phyloP scores from a whole-genome alignment of 495 filamentous ascomycete genomes.

The Staphylotrichum longicolle region DNA sequence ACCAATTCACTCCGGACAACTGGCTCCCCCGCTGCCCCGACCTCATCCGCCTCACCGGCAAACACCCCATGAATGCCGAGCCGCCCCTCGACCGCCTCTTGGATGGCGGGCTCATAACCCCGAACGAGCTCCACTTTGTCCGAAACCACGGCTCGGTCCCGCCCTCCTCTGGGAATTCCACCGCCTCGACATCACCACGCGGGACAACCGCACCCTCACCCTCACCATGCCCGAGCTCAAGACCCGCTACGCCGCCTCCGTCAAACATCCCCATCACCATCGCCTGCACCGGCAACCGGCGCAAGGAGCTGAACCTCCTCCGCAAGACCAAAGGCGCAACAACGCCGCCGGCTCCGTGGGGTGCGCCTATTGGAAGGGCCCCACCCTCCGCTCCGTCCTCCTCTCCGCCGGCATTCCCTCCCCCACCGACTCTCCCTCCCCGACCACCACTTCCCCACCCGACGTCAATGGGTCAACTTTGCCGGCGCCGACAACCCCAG shows the following conservation, averaged over 20 bases:
- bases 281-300: constrained; percentile 23
- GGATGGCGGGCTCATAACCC: constrained; percentile 21
- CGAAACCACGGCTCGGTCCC: constrained; percentile 25
- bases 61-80: constrained; percentile 24
- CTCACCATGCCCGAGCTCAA: constrained; percentile 22
- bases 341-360: constrained; percentile 21
- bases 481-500: constrained; percentile 20
- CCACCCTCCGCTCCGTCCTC: constrained; percentile 15
- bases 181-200: constrained; percentile 17
- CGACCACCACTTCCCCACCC: background rate
- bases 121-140: constrained; percentile 22
- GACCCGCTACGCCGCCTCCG: constrained; percentile 3
- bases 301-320: constrained; percentile 24
- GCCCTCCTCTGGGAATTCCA: constrained; percentile 24
- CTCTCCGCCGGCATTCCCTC: constrained; percentile 12
- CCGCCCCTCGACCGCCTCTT: constrained; percentile 12
- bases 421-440: too few species aligned
- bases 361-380: constrained; percentile 24
- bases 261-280: constrained; percentile 25
- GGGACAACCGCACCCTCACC: constrained; percentile 7
- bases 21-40: constrained; percentile 21
- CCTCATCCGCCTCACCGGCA: constrained; percentile 19
- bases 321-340: constrained; percentile 25
- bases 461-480: constrained; percentile 16
- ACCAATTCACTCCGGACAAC: constrained; percentile 27